Conservation (phyloP, 805 yeast species). For the Ogataea degrootiae region DNA sequence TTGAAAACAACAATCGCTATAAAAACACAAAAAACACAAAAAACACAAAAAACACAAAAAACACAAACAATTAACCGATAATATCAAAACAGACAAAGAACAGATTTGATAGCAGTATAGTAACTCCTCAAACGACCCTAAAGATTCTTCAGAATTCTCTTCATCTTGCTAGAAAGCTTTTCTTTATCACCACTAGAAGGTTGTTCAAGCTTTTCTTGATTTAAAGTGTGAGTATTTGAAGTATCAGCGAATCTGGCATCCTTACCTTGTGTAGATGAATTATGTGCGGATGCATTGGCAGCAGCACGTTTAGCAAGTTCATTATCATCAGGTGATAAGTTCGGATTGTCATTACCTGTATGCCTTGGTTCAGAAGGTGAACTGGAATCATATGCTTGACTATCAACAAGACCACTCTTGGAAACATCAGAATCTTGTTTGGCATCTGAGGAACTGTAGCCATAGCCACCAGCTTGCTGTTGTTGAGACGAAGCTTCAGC, state of each 20-base stretch:
- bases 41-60: no score
- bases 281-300: slow-evolving; percentile 4
- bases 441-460: background rate
- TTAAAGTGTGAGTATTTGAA: slow-evolving; percentile 6
- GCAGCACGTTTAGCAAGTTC: slow-evolving; percentile 18
- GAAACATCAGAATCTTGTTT: slow-evolving; percentile 4
- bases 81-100: no score
- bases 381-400: slow-evolving; percentile 1
- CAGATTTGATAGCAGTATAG: no score
- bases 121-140: background rate
- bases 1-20: no score
- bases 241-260: background rate
- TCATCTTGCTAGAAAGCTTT: slow-evolving; percentile 13
- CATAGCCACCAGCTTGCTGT: background rate
- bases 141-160: slow-evolving; percentile 10
- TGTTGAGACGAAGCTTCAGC: background rate
- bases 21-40: no score
- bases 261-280: slow-evolving; percentile 1
- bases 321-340: slow-evolving; percentile 14
- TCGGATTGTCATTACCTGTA: slow-evolving; percentile 7
- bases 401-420: slow-evolving; percentile 3
- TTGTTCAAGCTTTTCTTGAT: slow-evolving; percentile 6
- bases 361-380: no score
- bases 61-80: no score
- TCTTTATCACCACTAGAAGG: slow-evolving; percentile 12